These are phyloP conservation scores for Blastocystis sp. DNA, from an alignment of 352 stramenopile genomes.

Conservation along the genomic window DNA sequence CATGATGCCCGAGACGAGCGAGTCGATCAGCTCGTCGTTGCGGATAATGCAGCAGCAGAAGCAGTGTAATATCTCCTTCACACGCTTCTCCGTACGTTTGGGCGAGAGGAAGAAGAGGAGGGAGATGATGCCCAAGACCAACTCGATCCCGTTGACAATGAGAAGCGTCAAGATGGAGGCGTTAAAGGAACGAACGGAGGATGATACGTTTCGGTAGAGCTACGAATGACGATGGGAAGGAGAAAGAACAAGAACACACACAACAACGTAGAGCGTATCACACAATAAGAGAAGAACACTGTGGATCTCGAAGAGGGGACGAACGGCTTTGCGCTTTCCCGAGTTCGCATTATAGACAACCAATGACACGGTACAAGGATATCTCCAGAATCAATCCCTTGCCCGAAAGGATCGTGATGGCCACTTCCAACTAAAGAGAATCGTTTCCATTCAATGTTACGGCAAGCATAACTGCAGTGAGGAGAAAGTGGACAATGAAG, in stretches of 20 bases:
- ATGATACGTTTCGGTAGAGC: not conserved
- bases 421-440: slow-evolving; percentile 1
- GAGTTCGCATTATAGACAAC: not conserved
- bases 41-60: slow-evolving; percentile 24
- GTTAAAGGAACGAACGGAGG: not conserved
- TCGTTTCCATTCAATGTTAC: not conserved
- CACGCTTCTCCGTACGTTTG: not conserved
- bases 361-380: not conserved
- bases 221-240: not conserved
- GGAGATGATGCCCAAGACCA: not conserved
- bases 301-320: slow-evolving; percentile 30
- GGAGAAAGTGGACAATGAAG: not conserved
- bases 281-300: not conserved
- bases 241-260: not conserved
- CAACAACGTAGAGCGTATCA: not conserved
- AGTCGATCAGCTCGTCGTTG: slow-evolving; percentile 25
- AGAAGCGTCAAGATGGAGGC: not conserved
- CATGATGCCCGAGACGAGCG: slow-evolving; percentile 16
- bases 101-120: not conserved
- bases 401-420: not conserved
- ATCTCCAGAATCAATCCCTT: slow-evolving; percentile 32
- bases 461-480: not conserved
- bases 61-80: not conserved
- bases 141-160: not conserved
- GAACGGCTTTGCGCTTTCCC: not conserved